Evolutionary conservation across 225 moss, liverwort and hornwort genomes (phyloP).

Genomic region (Physcomitrellopsis africana): DNA sequence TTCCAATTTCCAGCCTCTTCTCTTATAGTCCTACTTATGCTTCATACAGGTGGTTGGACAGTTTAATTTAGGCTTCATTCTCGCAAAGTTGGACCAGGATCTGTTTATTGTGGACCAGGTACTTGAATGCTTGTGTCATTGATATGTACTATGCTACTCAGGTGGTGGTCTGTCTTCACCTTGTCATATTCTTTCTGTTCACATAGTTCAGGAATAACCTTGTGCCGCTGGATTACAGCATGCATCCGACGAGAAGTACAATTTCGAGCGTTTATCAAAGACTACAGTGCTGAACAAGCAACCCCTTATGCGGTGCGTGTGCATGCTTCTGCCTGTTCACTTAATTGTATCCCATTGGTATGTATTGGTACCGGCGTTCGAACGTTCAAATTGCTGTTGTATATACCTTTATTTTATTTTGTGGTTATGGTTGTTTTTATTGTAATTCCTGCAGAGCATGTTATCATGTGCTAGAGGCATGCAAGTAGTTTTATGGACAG

Average conservation of each 20-base stretch:
- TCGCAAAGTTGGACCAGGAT: slow-evolving; percentile 87
- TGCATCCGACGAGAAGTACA: slow-evolving; percentile 97
- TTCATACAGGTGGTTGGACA: slow-evolving; percentile 84
- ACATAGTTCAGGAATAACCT: slow-evolving; percentile 27
- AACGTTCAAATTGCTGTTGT: background rate
- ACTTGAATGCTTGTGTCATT: slow-evolving; percentile 26
- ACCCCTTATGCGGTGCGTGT: slow-evolving; percentile 78
- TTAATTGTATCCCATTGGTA: background rate
- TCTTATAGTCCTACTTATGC: background rate
- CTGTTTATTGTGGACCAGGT: slow-evolving; percentile 98
- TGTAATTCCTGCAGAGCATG: slow-evolving; percentile 15
- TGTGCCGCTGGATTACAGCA: slow-evolving; percentile 46
- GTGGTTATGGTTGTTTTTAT: slow-evolving; percentile 17
- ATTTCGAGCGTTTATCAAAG: slow-evolving; percentile 91
- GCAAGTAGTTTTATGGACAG: slow-evolving; percentile 12
- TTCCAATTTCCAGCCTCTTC: slow-evolving; percentile 2
- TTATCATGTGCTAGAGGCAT: background rate
- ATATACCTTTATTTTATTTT: background rate
- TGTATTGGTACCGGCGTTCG: slow-evolving; percentile 11
- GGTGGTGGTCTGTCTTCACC: background rate
- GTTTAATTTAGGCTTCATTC: slow-evolving; percentile 94
- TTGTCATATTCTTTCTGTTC: slow-evolving; percentile 2
- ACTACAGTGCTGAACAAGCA: slow-evolving; percentile 92
- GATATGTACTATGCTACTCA: slow-evolving; percentile 10
- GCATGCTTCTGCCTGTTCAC: slow-evolving; percentile 1